phyloP scores from a whole-genome alignment of 768 basidiomycete genomes.

The Glaciozyma martinii region DNA sequence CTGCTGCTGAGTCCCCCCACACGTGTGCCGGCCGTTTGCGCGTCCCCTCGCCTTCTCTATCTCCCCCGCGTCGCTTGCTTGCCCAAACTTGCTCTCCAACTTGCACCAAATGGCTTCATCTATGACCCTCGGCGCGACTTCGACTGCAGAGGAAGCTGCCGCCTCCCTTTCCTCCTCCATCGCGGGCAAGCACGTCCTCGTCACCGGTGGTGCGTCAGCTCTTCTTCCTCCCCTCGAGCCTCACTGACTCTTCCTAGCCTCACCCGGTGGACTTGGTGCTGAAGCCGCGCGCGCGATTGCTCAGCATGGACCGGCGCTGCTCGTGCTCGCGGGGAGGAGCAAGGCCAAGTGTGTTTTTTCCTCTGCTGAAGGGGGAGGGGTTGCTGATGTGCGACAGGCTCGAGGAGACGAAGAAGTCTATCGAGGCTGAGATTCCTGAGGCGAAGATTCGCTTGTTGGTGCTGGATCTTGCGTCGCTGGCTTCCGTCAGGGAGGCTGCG shows the following conservation, averaged over 20 bases:
- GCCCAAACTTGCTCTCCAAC: too few species aligned
- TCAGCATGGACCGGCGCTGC: not conserved
- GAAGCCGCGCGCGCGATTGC: conserved; percentile 9
- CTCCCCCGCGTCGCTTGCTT: too few species aligned
- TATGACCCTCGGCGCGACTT: not conserved
- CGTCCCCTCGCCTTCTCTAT: too few species aligned
- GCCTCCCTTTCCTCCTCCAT: not conserved
- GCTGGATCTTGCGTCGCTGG: conserved; percentile 18
- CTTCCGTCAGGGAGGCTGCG: conserved; percentile 11
- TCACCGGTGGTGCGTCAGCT: conserved; percentile 7
- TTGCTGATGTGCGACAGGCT: conserved; percentile 1
- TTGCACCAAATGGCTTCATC: too few species aligned
- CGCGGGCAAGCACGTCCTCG: conserved; percentile 5
- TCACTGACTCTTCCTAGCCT: not conserved
- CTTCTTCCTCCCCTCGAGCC: not conserved
- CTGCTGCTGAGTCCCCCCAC: too few species aligned
- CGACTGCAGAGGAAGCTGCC: conserved; percentile 17
- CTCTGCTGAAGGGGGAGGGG: not conserved
- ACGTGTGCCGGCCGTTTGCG: too few species aligned
- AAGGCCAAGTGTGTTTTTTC: conserved; percentile 3
- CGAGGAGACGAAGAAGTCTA: conserved; percentile 2
- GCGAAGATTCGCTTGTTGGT: conserved; percentile 14
- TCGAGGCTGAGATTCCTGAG: conserved; percentile 14
- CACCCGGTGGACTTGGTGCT: conserved; percentile 3
- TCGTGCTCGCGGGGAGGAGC: conserved; percentile 12